phyloP scores from a whole-genome alignment of 2,329 filamentous ascomycete genomes.

The Alternaria ventricosa region DNA sequence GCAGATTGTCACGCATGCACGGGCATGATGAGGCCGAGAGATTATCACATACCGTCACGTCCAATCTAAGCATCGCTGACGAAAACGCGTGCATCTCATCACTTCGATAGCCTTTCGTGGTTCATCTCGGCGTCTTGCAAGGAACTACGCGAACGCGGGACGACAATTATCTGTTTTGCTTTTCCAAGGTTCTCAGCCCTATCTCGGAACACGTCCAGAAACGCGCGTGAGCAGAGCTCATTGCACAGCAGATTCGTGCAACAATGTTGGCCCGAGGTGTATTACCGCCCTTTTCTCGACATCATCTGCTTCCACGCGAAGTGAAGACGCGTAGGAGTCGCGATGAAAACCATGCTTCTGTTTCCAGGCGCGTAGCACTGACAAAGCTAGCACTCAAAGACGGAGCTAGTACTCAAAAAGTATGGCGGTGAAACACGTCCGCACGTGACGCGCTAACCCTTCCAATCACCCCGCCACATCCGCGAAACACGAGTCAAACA shows the following conservation, averaged over 20 bases:
- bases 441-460: constrained; percentile 18
- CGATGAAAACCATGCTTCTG: background rate
- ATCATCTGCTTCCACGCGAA: background rate
- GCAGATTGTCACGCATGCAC: constrained; percentile 3
- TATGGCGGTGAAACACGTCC: constrained; percentile 6
- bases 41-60: background rate
- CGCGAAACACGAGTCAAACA: constrained; percentile 6
- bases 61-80: background rate
- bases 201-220: background rate
- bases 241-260: background rate
- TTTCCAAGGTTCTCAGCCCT: constrained; percentile 4
- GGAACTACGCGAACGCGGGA: background rate
- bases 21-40: constrained; percentile 1
- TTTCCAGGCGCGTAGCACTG: background rate
- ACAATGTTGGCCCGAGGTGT: too few relatives aligned
- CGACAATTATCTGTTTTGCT: background rate
- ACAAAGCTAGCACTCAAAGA: background rate
- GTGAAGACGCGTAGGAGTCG: background rate
- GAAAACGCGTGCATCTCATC: background rate
- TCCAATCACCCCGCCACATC: background rate
- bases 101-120: background rate
- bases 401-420: background rate
- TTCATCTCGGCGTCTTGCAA: background rate
- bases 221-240: background rate
- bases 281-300: background rate